Percentiles rank a stretch among this genome's conserved stretches.
phyloP scores from a whole-genome alignment of 371 early-diverging fungal genomes.

The Mucor lusitanicus region DNA sequence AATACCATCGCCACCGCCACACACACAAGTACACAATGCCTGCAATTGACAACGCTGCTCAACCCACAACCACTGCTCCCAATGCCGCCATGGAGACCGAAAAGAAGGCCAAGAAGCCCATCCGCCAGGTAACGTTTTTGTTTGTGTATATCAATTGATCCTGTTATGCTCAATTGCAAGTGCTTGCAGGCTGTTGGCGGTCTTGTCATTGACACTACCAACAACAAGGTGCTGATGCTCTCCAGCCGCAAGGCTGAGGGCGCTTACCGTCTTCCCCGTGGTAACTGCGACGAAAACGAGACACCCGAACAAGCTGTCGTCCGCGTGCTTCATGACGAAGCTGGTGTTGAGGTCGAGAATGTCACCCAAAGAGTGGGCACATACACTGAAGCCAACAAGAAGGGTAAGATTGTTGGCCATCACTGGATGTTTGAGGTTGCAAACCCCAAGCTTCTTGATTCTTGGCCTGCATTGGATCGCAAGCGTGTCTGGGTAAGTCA shows the following conservation, averaged over 20 bases:
- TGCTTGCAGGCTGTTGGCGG: conserved; percentile 36
- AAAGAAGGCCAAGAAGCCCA: conserved; percentile 25
- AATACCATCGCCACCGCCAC: conserved; percentile 6
- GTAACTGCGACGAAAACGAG: conserved; percentile 29
- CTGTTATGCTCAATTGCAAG: not conserved
- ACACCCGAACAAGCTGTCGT: conserved; percentile 36
- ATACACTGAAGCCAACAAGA: conserved; percentile 48
- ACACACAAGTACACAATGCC: conserved; percentile 2
- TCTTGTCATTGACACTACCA: conserved; percentile 32
- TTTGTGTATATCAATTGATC: not conserved
- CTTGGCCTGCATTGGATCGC: conserved; percentile 39
- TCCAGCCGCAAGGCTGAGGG: conserved; percentile 44
- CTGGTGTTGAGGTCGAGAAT: conserved; percentile 27
- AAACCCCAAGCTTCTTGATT: conserved; percentile 25
- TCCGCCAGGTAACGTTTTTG: conserved; percentile 21
- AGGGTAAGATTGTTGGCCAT: conserved; percentile 50
- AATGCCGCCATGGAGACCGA: conserved; percentile 5
- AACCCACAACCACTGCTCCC: not conserved
- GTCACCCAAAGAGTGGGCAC: conserved; percentile 34
- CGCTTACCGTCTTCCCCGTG: conserved; percentile 40
- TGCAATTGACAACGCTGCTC: not conserved
- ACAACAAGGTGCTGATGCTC: conserved; percentile 37
- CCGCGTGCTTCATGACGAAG: conserved; percentile 40
- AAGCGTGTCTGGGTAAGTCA: conserved; percentile 44
- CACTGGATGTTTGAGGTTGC: conserved; percentile 49